These are phyloP conservation scores for Colletotrichum lupini DNA, from an alignment of 2,329 filamentous ascomycete genomes.

Conservation along the genomic window DNA sequence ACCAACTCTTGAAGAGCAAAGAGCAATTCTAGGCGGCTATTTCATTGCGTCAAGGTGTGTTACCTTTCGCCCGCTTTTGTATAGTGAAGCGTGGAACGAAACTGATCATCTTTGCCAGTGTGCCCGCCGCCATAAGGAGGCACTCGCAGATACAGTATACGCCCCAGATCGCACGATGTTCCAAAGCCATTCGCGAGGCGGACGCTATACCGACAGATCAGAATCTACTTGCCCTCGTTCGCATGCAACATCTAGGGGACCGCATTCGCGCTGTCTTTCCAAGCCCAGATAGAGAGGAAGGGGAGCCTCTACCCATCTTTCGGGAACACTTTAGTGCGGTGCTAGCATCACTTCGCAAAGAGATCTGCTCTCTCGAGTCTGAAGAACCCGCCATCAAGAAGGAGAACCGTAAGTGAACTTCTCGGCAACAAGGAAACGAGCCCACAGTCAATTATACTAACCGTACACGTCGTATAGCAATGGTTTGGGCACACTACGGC, in stretches of 20 bases:
- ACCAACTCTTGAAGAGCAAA: constrained; percentile 50
- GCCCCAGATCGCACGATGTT: constrained; percentile 48
- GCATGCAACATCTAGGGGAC: constrained; percentile 47
- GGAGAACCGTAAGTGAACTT: constrained; percentile 5
- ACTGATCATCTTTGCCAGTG: constrained; percentile 10
- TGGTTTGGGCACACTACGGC: constrained; percentile 49
- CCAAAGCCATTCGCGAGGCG: constrained; percentile 42
- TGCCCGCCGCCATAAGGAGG: constrained; percentile 46
- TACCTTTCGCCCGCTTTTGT: too few species aligned
- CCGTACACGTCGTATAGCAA: constrained; percentile 36
- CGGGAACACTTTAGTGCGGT: constrained; percentile 46
- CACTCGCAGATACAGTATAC: constrained; percentile 45
- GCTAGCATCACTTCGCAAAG: constrained; percentile 45
- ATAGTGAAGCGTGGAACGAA: not conserved
- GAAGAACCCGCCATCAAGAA: constrained; percentile 14
- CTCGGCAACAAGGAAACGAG: not conserved
- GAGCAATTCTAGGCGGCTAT: constrained; percentile 53
- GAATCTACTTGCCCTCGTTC: constrained; percentile 45
- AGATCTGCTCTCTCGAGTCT: constrained; percentile 43
- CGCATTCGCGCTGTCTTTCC: constrained; percentile 43
- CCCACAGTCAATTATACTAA: not conserved
- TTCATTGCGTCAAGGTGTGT: constrained; percentile 49
- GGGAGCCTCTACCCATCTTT: constrained; percentile 28
- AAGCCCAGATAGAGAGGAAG: constrained; percentile 35
- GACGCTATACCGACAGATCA: constrained; percentile 9